Evolutionary conservation across 2,329 filamentous ascomycete genomes (phyloP).

Genomic region (Ilyonectria robusta): DNA sequence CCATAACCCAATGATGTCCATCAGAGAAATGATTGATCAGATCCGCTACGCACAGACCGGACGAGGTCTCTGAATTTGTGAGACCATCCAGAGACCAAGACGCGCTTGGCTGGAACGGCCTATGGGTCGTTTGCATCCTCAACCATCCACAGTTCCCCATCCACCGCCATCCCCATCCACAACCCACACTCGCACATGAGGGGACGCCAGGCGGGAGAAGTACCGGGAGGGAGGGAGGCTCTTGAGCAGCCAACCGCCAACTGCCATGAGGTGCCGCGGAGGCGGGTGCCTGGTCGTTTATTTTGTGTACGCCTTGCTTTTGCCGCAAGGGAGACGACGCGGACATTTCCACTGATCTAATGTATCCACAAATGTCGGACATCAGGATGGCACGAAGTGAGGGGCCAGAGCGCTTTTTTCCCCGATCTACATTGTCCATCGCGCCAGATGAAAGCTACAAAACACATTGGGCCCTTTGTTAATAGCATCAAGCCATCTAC

Average conservation of each 20-base stretch:
- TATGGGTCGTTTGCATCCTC: neutral
- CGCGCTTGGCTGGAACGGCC: conserved; percentile 1
- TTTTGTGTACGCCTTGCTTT: neutral
- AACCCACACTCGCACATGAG: neutral
- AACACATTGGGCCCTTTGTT: neutral
- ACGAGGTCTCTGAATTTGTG: neutral
- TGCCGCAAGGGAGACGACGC: neutral
- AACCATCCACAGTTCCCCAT: neutral
- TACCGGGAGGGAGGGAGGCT: too few species aligned
- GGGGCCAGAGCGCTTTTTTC: too few species aligned
- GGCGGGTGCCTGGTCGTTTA: too few species aligned
- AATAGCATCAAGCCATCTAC: neutral
- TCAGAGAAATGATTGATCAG: neutral
- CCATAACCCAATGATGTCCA: neutral
- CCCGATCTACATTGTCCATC: neutral
- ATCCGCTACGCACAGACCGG: neutral
- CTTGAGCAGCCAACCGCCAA: too few species aligned
- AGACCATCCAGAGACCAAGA: neutral
- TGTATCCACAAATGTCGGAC: neutral
- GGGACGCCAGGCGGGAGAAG: neutral
- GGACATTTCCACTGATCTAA: neutral
- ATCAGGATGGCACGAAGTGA: too few species aligned
- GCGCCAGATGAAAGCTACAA: neutral
- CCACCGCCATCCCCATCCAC: neutral
- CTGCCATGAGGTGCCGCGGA: too few species aligned